Percentiles rank a stretch among this genome's conserved stretches.
Conservation (phyloP, 306 rosid species). For the Myrica gale region DNA sequence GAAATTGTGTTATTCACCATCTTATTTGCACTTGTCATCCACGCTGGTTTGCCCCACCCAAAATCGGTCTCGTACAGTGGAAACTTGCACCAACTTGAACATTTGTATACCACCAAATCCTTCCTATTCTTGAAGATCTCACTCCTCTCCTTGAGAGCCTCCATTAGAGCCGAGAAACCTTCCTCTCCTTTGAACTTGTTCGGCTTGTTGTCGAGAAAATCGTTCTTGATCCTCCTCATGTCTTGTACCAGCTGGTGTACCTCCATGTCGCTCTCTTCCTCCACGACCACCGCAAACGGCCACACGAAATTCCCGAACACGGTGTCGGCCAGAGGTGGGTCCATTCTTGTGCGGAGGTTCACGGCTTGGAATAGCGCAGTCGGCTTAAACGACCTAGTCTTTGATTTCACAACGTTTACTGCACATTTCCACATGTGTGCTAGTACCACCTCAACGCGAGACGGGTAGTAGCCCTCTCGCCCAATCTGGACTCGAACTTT, state of each 20-base stretch:
- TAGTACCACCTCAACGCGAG: constrained; percentile 43
- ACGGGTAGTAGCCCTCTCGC: constrained; percentile 21
- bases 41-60: constrained; percentile 46
- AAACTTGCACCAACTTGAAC: constrained; percentile 49
- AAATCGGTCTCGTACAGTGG: constrained; percentile 34
- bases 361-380: constrained; percentile 47
- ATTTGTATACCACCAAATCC: constrained; percentile 27
- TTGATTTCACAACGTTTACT: background rate
- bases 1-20: constrained; percentile 35
- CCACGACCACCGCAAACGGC: constrained; percentile 38
- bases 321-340: constrained; percentile 27
- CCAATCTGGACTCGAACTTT: constrained; percentile 9
- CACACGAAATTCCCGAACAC: constrained; percentile 46
- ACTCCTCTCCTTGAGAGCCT: constrained; percentile 34
- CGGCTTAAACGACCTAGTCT: constrained; percentile 27
- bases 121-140: constrained; percentile 17
- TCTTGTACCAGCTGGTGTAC: constrained; percentile 31
- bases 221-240: constrained; percentile 34
- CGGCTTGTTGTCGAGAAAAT: constrained; percentile 26
- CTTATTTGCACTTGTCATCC: constrained; percentile 41
- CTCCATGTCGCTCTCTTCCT: constrained; percentile 36
- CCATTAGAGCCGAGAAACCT: constrained; percentile 34
- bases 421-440: constrained; percentile 52
- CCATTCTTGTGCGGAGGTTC: constrained; percentile 45
- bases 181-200: constrained; percentile 35